Base-by-base conservation (phyloP, 139 green algal genomes). In the Dunaliella sp. region DNA sequence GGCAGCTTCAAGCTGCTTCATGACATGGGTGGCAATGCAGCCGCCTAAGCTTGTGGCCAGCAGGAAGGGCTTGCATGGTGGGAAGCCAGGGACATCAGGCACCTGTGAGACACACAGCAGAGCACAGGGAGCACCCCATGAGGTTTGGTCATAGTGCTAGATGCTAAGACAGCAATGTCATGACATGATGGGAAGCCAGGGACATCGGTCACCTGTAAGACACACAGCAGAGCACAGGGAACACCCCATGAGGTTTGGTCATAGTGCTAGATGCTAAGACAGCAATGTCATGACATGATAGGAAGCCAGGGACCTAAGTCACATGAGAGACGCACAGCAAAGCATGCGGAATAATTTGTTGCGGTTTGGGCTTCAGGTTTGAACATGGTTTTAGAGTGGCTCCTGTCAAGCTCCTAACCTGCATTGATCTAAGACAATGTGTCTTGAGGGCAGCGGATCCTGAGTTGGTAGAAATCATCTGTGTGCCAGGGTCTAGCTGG, bases 1-100 rank as follows among this genome's bases (percentile, higher is more conserved):
- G 26, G 73, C 22, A 12, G 73, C 73, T 78, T 33, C 73, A 12
- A 78, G 73, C 73, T 32, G 28, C 36, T 73, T 72, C 80, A 85
- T 85, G 1, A 79, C 73, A 80, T 88, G 85, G 0, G 85, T 85
- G 65, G 80, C 80, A 34, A 88, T 85, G 38, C 85, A 80, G 32
- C 85, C 85, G n/a, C 85, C 85, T 65, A 88, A 80, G 73, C 36
- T 78, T 1, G 84, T 33, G 30, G 79, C 85, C 85, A 88, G 81
- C 26, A 88, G 36, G 72, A 86, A 88, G 3, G 33, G 34, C 16
- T 38, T 33, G 58, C 76, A 57, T 31, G 84, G 16, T 0, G 77
- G 77, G 30, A 87, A 87, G 28, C 84, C 84, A 22, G 57, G 77
- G 25, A 87, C 84, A 57, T 80, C 28, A 25, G 77, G 76, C 26